Evolutionary conservation across 2,329 filamentous ascomycete genomes (phyloP).

Genomic region (Fusarium sp.): DNA sequence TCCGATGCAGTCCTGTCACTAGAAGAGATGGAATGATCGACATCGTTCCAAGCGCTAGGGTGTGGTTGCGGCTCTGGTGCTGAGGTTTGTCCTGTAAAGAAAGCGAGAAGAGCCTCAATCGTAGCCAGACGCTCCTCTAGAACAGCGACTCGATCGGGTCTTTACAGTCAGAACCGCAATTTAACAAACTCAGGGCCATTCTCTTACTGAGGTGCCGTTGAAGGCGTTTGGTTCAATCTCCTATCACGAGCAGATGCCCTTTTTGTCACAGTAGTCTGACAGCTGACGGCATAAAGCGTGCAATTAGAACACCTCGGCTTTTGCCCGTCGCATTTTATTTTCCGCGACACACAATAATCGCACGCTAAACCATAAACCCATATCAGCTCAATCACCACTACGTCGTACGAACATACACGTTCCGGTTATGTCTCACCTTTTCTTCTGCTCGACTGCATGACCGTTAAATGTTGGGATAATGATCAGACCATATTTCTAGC

Average conservation of each 20-base stretch:
- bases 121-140: slow-evolving; percentile 40
- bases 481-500: neutral
- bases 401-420: too few relatives aligned
- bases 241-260: slow-evolving; percentile 10
- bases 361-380: slow-evolving; percentile 41
- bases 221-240: neutral
- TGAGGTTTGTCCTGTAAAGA: neutral
- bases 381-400: neutral
- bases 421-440: slow-evolving; percentile 25
- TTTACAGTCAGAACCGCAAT: slow-evolving; percentile 1
- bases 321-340: slow-evolving; percentile 57
- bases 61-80: neutral
- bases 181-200: too few relatives aligned
- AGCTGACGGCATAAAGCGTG: slow-evolving; percentile 52
- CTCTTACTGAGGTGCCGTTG: slow-evolving; percentile 6
- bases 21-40: neutral
- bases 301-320: slow-evolving; percentile 58
- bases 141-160: slow-evolving; percentile 26
- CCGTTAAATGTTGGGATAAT: neutral
- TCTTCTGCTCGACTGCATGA: slow-evolving; percentile 32
- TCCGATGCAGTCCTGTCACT: neutral
- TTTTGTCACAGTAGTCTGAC: slow-evolving; percentile 37
- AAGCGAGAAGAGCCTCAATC: slow-evolving; percentile 35
- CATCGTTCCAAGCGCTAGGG: neutral
- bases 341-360: slow-evolving; percentile 57